Conservation (phyloP, 1,284 basidiomycete genomes). For the Fistulinella cinereoalba region DNA sequence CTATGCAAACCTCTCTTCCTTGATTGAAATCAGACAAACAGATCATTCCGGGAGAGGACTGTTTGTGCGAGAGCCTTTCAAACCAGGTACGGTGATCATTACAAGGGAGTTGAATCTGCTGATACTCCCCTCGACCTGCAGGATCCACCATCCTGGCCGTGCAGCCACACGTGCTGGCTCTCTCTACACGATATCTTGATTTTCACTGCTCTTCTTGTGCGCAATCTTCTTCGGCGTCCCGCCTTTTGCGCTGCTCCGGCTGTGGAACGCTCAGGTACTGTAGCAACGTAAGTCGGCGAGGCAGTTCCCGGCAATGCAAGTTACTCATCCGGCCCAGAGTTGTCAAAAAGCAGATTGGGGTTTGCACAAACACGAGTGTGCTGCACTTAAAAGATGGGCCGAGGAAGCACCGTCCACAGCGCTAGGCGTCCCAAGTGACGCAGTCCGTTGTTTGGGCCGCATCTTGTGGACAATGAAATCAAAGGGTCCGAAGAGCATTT, state of each 20-base stretch:
- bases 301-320: background rate
- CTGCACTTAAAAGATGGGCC: constrained; percentile 59
- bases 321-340: constrained; percentile 39
- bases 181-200: constrained; percentile 63
- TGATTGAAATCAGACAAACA: constrained; percentile 33
- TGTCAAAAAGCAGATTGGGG: constrained; percentile 82
- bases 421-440: constrained; percentile 62
- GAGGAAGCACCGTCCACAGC: constrained; percentile 46
- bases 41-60: constrained; percentile 38
- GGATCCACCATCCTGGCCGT: constrained; percentile 57
- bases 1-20: constrained; percentile 28
- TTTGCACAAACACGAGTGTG: constrained; percentile 75
- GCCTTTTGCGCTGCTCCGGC: constrained; percentile 64
- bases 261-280: constrained; percentile 77
- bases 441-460: constrained; percentile 72
- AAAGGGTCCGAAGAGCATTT: constrained; percentile 50
- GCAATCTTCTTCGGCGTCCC: constrained; percentile 32
- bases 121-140: constrained; percentile 34
- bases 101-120: background rate
- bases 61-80: constrained; percentile 35
- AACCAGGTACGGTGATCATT: constrained; percentile 37
- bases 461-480: constrained; percentile 67
- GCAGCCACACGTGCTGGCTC: constrained; percentile 59
- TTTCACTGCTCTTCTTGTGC: constrained; percentile 71
- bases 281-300: constrained; percentile 46